Conservation (phyloP, 768 basidiomycete species). For the Mycena vitilis region DNA sequence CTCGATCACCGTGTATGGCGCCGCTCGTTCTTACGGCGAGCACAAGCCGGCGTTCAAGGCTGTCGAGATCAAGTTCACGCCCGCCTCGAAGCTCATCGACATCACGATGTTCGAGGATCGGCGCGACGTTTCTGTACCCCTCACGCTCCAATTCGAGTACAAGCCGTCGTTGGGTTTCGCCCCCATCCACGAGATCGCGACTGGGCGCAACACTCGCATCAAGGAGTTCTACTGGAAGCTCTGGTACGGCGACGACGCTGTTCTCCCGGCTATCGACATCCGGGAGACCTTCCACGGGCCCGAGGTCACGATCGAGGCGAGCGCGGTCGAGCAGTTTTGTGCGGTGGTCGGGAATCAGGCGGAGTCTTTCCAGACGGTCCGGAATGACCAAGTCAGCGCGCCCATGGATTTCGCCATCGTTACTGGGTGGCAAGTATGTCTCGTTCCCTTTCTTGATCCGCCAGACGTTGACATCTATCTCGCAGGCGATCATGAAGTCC, state of each 20-base stretch:
- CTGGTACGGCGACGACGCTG: conserved; percentile 92
- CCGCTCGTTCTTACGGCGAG: conserved; percentile 81
- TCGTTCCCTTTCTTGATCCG: background rate
- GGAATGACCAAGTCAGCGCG: conserved; percentile 79
- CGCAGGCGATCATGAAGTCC: conserved; percentile 96
- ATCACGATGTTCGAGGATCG: conserved; percentile 90
- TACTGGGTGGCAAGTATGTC: conserved; percentile 94
- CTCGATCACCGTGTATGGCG: conserved; percentile 78
- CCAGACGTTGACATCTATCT: conserved; percentile 22
- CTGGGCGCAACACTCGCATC: conserved; percentile 88
- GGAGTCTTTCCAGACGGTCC: conserved; percentile 86
- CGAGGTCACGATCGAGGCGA: conserved; percentile 82
- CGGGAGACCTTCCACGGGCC: conserved; percentile 88
- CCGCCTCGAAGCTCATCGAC: conserved; percentile 66
- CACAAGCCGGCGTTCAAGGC: conserved; percentile 87
- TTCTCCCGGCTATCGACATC: conserved; percentile 82
- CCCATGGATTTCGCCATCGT: conserved; percentile 99
- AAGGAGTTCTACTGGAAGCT: conserved; percentile 99
- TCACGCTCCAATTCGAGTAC: conserved; percentile 86
- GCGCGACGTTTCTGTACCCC: conserved; percentile 77
- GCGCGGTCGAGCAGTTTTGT: conserved; percentile 89
- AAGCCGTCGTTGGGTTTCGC: conserved; percentile 89
- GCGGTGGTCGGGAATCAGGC: conserved; percentile 93
- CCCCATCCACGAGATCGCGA: conserved; percentile 91
- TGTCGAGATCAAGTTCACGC: conserved; percentile 74